Evolutionary conservation across 139 green algal genomes (phyloP).

Genomic region (Chlorella sp.): DNA sequence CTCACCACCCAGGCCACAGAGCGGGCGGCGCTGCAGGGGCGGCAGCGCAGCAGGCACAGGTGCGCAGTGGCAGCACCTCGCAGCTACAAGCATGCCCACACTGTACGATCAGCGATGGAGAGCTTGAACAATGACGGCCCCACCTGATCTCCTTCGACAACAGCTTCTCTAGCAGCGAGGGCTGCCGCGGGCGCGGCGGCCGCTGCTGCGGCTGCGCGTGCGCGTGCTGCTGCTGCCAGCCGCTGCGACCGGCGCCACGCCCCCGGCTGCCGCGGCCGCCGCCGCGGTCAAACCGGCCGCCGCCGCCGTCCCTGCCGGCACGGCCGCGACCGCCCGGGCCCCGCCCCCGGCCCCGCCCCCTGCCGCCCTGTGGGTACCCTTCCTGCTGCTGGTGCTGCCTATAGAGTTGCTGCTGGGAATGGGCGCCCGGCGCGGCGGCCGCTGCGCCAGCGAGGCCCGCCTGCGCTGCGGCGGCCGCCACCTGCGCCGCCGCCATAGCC

Average conservation of each 20-base stretch:
- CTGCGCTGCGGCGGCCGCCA: too few species aligned
- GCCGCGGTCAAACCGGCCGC: background rate
- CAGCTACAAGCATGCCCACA: too few species aligned
- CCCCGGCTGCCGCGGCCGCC: slow-evolving; percentile 1
- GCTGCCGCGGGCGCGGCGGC: slow-evolving; percentile 12
- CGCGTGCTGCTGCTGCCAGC: slow-evolving; percentile 10
- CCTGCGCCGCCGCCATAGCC: too few species aligned
- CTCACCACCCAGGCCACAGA: background rate
- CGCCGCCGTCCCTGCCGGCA: background rate
- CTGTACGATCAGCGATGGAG: too few species aligned
- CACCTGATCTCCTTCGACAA: slow-evolving; percentile 56
- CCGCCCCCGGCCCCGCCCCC: background rate
- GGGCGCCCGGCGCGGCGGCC: too few species aligned
- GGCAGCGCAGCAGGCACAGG: background rate
- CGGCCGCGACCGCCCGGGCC: background rate
- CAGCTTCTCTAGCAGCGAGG: slow-evolving; percentile 63
- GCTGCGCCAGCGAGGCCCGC: too few species aligned
- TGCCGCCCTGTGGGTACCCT: background rate
- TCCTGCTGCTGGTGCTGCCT: slow-evolving; percentile 14
- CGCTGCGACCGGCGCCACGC: background rate
- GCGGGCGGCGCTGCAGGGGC: background rate
- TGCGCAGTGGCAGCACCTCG: too few species aligned
- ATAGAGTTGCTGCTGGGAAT: slow-evolving; percentile 7
- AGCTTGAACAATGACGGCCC: too few species aligned
- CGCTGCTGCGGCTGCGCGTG: slow-evolving; percentile 3